These are phyloP conservation scores for Amphirosellinia nigrospora DNA, from an alignment of 495 filamentous ascomycete species.

Conservation along the genomic window DNA sequence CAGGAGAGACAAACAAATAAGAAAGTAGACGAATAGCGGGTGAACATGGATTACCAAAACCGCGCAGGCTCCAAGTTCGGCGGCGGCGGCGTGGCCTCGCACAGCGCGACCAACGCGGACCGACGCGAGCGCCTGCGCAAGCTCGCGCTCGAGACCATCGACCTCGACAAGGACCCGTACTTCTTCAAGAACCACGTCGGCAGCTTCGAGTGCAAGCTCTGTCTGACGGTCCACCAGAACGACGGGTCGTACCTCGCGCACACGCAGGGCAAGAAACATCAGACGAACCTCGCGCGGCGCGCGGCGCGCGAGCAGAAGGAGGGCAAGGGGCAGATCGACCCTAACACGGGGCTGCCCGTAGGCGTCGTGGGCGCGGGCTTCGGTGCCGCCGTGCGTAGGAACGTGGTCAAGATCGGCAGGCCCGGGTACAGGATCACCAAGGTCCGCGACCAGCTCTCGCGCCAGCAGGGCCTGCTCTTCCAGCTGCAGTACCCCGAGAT, in stretches of 20 bases:
- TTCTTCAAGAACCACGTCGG: slow-evolving; percentile 99
- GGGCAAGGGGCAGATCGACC: slow-evolving; percentile 74
- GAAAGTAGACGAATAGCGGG: background rate
- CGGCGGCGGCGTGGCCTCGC: slow-evolving; percentile 93
- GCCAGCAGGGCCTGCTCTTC: slow-evolving; percentile 89
- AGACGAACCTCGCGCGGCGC: slow-evolving; percentile 96
- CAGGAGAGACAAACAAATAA: background rate
- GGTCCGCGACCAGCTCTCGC: slow-evolving; percentile 84
- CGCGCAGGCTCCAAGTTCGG: slow-evolving; percentile 98
- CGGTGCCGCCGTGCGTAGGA: slow-evolving; percentile 63
- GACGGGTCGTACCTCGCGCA: slow-evolving; percentile 99
- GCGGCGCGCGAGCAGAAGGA: slow-evolving; percentile 94
- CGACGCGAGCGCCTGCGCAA: slow-evolving; percentile 96
- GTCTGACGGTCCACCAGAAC: slow-evolving; percentile 99
- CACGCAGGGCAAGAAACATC: slow-evolving; percentile 98
- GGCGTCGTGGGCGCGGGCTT: slow-evolving; percentile 78
- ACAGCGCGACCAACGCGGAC: slow-evolving; percentile 93
- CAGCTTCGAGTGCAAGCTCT: slow-evolving; percentile 97
- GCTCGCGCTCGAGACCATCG: slow-evolving; percentile 97
- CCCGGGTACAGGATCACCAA: slow-evolving; percentile 99
- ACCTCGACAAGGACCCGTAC: slow-evolving; percentile 99
- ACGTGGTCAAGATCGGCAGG: slow-evolving; percentile 95
- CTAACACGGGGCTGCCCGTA: slow-evolving; percentile 73
- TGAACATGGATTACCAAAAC: slow-evolving; percentile 76
- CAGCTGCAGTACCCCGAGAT: slow-evolving; percentile 97